Evolutionary conservation across 2,329 filamentous ascomycete species (phyloP).

Genomic region (Aspergillus sp.): DNA sequence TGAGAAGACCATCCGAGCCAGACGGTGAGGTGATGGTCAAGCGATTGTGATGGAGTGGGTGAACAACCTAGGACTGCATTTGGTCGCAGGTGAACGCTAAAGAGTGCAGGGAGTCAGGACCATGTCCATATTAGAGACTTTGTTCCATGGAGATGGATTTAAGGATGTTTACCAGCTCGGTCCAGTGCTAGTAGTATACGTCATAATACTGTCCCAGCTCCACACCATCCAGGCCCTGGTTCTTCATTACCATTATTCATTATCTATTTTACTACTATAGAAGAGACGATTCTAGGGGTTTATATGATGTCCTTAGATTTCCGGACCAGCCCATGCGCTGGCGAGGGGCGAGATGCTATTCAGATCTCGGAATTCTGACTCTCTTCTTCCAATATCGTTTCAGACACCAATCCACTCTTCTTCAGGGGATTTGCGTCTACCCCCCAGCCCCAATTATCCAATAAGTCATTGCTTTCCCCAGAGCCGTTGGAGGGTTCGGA

Average conservation of each 20-base stretch:
- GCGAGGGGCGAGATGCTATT: not conserved
- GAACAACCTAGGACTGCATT: not conserved
- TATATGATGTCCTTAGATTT: not conserved
- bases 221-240: not conserved
- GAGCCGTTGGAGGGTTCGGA: not conserved
- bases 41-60: not conserved
- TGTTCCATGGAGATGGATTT: not conserved
- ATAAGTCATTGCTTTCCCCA: not conserved
- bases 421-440: not conserved
- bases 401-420: slow-evolving; percentile 17
- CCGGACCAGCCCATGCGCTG: not conserved
- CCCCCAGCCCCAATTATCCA: slow-evolving; percentile 2
- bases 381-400: slow-evolving; percentile 35
- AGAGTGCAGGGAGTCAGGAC: not conserved
- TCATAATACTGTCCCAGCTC: not conserved
- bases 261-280: not conserved
- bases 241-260: not conserved
- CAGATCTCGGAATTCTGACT: slow-evolving; percentile 14
- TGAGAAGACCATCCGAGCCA: not conserved
- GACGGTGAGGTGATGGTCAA: not conserved
- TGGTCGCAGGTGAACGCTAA: not conserved
- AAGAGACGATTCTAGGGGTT: not conserved
- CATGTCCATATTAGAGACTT: not conserved
- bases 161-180: not conserved
- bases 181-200: not conserved